Evolutionary conservation across 768 basidiomycete species (phyloP), one percentile per base, ranked within the genome.

Genomic region (Lentinula aciculospora): DNA sequence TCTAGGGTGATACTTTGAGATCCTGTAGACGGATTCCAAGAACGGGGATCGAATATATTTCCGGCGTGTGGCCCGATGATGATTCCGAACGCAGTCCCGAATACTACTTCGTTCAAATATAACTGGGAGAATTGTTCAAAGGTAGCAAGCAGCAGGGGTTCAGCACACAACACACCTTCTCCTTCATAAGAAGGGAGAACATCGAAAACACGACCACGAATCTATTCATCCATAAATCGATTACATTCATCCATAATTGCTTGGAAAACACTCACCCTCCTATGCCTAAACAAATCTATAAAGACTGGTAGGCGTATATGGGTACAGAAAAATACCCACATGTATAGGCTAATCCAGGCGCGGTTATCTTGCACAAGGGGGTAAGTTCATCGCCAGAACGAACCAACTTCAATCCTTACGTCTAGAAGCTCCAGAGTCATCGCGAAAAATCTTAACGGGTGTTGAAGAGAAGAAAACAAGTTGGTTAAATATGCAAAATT

Each of bases 41-140:
- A 75, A 3, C 88, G 79, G 5, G 94, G 94, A 63, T 93, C 73
- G 69, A 95, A 91, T 7, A 88, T 72, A 34, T 81, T 78, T 28
- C 84, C 81, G 48, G 77, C 81, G 58, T 92, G 77, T 4, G 92
- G 94, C 2, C 93, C 90, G 54, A 89, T 80, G 48, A 83, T 32
- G 4, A 77, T 59, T 1, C 77, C 75, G 58, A 85, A 86, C 0
- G 78, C 77, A 0, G 94, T 95, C 1, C 93, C 94, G 25, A 97
- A 84, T 29, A 95, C 86, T 34, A 96, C 94, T 76, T 99, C 96
- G 63, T 94, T 97, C 62, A 97, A 82, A 66, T 88, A 97, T 4
- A 96, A 65, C 83, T 92, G 51, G 15, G 17, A 37, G 19, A 5
- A 10, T n/a, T n/a, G n/a, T n/a, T n/a, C n/a, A n/a, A n/a, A n/a